Conservation (phyloP, 2,329 filamentous ascomycete genomes). For the Myriosclerotinia curreyana region DNA sequence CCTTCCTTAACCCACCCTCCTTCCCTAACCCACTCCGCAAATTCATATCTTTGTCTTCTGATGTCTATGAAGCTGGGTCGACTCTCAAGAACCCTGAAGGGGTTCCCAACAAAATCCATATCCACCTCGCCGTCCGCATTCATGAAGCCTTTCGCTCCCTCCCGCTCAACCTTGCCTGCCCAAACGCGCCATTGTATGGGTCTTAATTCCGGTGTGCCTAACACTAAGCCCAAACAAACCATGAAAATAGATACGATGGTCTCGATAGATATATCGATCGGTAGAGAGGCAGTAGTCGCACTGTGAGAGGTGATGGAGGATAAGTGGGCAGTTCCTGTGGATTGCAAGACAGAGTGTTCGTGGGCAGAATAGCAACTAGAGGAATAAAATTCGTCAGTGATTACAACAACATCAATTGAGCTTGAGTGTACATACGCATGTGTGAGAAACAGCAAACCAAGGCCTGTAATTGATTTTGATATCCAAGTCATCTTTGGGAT, state of each 20-base stretch:
- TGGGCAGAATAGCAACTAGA: slow-evolving; percentile 91
- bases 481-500: slow-evolving; percentile 63
- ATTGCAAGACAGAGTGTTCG: slow-evolving; percentile 77
- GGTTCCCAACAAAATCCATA: slow-evolving; percentile 70
- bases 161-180: slow-evolving; percentile 79
- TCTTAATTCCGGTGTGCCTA: slow-evolving; percentile 72
- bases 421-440: slow-evolving; percentile 68
- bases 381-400: slow-evolving; percentile 7
- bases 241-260: slow-evolving; percentile 75
- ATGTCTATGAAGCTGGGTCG: slow-evolving; percentile 86
- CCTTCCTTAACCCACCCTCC: slow-evolving; percentile 27
- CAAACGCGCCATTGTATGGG: slow-evolving; percentile 82
- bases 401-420: slow-evolving; percentile 7
- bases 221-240: slow-evolving; percentile 79
- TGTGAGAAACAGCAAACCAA: slow-evolving; percentile 75
- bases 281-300: slow-evolving; percentile 53
- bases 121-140: slow-evolving; percentile 62
- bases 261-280: slow-evolving; percentile 84
- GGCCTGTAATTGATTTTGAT: slow-evolving; percentile 65
- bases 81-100: slow-evolving; percentile 75
- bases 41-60: slow-evolving; percentile 73
- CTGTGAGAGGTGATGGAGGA: slow-evolving; percentile 46
- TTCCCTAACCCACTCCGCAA: slow-evolving; percentile 67
- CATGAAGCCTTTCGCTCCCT: slow-evolving; percentile 61
- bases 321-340: slow-evolving; percentile 51